Percentiles rank a stretch among this genome's conserved stretches.
Conservation (phyloP, 768 basidiomycete species). For the Boletellus emodensis region DNA sequence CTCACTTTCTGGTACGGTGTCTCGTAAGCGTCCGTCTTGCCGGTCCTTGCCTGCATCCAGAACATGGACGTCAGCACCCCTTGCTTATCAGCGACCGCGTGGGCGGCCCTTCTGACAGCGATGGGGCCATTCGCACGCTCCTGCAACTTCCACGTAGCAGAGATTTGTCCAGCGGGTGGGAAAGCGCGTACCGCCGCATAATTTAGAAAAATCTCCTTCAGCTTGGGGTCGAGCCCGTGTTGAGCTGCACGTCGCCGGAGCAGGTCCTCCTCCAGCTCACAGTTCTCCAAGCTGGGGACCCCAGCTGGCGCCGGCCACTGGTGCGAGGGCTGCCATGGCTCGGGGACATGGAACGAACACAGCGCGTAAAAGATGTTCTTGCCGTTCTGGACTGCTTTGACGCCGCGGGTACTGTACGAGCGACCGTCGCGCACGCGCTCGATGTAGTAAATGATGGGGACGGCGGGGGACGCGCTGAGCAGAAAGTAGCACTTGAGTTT, state of each 20-base stretch:
- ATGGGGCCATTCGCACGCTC: conserved; percentile 69
- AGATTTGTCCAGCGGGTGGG: conserved; percentile 11
- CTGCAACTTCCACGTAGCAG: conserved; percentile 39
- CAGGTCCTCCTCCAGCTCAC: conserved; percentile 52
- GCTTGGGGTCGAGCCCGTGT: conserved; percentile 31
- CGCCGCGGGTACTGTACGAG: conserved; percentile 64
- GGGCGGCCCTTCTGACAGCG: conserved; percentile 52
- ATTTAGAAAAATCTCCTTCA: conserved; percentile 31
- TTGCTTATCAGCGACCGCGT: conserved; percentile 38
- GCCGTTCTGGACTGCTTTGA: conserved; percentile 58
- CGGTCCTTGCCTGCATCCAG: conserved; percentile 75
- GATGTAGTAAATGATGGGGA: conserved; percentile 75
- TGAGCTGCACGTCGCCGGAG: conserved; percentile 26
- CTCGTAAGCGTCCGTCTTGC: conserved; percentile 54
- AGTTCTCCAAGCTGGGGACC: conserved; percentile 53
- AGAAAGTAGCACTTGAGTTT: conserved; percentile 72
- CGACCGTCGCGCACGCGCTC: conserved; percentile 71
- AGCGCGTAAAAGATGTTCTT: conserved; percentile 57
- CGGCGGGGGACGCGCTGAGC: conserved; percentile 64
- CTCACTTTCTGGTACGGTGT: conserved; percentile 72
- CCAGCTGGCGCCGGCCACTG: conserved; percentile 67
- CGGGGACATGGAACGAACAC: conserved; percentile 80
- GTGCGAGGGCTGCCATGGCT: conserved; percentile 66
- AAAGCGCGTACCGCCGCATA: conserved; percentile 24
- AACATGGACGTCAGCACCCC: conserved; percentile 57